Base-by-base conservation (phyloP, 2,329 filamentous ascomycete species). In the Claviceps spartinae region DNA sequence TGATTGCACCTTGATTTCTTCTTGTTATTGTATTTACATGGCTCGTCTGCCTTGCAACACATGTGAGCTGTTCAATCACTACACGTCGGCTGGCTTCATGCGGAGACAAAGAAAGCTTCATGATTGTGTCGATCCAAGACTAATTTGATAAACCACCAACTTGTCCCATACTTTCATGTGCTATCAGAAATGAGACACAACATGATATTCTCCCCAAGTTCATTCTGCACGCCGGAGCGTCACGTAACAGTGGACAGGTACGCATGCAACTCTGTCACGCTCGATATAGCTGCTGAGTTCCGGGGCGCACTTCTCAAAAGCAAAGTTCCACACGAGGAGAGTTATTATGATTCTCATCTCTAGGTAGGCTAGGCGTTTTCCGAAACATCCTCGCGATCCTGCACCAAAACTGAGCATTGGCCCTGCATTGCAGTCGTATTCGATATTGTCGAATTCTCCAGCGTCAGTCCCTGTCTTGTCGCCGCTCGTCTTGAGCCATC, bases 401-500 rank as follows among this genome's bases (percentile, higher is more conserved):
- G 55, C 20, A 1, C 62, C 57, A 22, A 63, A 65, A 4, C 53
- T 40, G 34, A 63, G 46, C 11, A 54, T 38, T n/a, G 47, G 47
- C 7, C 53, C 47, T 36, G 42, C 22, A 14, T 42, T 41, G 36
- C n/a, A 7, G 46, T 52, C 26, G 14, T 16, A 37, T 14, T 47
- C 4, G 9, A 51, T 0, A 37, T 47, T 20, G 20, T 48, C 38
- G 22, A 53, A 51, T 9, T 44, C 37, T 8, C 3, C 34, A 2
- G 4, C 18, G 5, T 4, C 40, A 38, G 48, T 38, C 11, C 24
- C 18, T 11, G 38, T 30, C 26, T 38, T 18, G 26, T 50, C 24
- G 30, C 59, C 43, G 34, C 60, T 45, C 18, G 34, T 60, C 47
- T 48, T 51, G 1, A 70, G 58, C 69, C 69, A 71, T 4, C 67